phyloP scores from a whole-genome alignment of 257 asterid genomes.

The Verbena officinalis region DNA sequence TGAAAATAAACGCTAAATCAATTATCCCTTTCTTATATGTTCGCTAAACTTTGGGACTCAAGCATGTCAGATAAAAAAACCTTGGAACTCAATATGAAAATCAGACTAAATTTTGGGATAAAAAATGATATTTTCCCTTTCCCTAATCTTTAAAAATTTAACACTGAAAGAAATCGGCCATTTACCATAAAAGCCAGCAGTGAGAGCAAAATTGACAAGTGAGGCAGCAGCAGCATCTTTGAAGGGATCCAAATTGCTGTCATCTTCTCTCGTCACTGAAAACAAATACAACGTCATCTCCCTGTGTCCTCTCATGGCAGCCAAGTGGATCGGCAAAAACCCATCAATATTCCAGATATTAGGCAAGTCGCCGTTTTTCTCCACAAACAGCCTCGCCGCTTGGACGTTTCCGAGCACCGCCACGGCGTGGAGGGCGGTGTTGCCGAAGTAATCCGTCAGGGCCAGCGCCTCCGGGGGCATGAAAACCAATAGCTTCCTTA shows the following conservation, averaged over 20 bases:
- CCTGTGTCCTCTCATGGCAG: conserved; percentile 32
- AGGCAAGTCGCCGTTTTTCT: conserved; percentile 25
- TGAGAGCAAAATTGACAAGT: conserved; percentile 23
- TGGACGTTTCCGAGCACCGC: conserved; percentile 31
- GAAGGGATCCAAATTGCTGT: conserved; percentile 14
- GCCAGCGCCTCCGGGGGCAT: conserved; percentile 34
- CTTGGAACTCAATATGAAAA: too few relatives aligned
- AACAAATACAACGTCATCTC: conserved; percentile 33
- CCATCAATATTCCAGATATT: conserved; percentile 28
- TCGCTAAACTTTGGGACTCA: too few relatives aligned
- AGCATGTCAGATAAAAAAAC: too few relatives aligned
- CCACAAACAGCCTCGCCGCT: conserved; percentile 29
- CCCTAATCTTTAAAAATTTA: too few relatives aligned
- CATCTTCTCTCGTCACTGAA: conserved; percentile 24
- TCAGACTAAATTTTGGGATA: too few relatives aligned
- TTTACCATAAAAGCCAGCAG: conserved; percentile 29
- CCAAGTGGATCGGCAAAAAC: conserved; percentile 32
- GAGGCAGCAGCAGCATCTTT: conserved; percentile 28
- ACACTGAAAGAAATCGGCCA: too few relatives aligned
- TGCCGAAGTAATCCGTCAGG: conserved; percentile 32
- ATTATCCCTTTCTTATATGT: too few relatives aligned
- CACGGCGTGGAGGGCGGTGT: conserved; percentile 37
- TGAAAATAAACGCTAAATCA: too few relatives aligned
- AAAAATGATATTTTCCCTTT: too few relatives aligned
- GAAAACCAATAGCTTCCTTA: conserved; percentile 25